Conservation (phyloP, 805 yeast species). For the Candida ficus region DNA sequence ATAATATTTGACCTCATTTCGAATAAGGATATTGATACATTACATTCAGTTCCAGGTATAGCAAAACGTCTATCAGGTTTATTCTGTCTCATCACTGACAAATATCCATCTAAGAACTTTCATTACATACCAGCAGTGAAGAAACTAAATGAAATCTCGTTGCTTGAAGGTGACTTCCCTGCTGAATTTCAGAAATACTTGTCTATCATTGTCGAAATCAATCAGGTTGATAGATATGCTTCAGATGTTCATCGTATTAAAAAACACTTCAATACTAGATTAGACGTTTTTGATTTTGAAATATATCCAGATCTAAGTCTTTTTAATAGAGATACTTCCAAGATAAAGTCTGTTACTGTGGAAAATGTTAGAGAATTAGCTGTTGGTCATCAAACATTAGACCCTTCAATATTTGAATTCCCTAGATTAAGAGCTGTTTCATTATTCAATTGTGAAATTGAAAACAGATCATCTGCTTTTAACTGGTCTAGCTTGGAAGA, state of each 20-base stretch:
- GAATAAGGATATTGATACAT: neutral
- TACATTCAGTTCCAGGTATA: neutral
- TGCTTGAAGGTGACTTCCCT: no score
- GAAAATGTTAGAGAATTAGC: neutral
- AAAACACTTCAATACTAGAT: neutral
- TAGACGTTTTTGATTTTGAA: neutral
- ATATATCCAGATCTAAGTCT: neutral
- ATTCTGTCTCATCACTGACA: neutral
- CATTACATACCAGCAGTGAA: neutral
- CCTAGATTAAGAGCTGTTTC: neutral
- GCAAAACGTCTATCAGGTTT: neutral
- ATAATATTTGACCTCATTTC: neutral
- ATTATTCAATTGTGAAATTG: neutral
- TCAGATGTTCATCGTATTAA: neutral
- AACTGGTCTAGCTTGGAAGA: no score
- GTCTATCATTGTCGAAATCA: slow-evolving; percentile 11
- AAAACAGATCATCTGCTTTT: no score
- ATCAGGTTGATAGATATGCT: slow-evolving; percentile 6
- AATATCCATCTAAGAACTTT: neutral
- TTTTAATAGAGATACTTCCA: neutral
- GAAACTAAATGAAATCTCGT: neutral
- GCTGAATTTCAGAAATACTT: neutral
- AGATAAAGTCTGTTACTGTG: neutral
- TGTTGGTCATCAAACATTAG: neutral
- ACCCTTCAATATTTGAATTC: neutral